Base-by-base conservation (phyloP, 2,329 filamentous ascomycete genomes). In the Trichophyton simii region DNA sequence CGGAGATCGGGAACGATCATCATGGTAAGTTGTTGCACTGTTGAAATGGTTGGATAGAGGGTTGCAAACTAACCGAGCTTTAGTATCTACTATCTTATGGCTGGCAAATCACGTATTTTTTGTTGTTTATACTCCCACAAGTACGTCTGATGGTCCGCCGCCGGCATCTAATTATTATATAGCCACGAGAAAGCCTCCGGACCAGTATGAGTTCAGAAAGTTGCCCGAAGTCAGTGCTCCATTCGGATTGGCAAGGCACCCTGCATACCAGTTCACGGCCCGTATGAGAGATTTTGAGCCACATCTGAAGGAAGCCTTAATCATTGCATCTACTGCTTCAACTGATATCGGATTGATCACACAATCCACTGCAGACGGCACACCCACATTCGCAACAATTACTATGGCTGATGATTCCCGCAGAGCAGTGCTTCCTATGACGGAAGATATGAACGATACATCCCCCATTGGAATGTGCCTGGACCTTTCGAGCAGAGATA, bases 81-180 rank as follows among this genome's bases (percentile, higher is more conserved):
- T 63, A 76, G 89, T 95, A 2, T 89, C 90, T 3, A 87, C 87
- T 15, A 80, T 99, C 46, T 81, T 82, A 42, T 99, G 95, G 94
- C 80, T 97, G 20, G 88, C 94, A 69, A 96, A 94, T 67, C 78
- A 95, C 67, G 77, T 92, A 1, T 95, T 96, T 71, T 79, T 97
- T 52, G 80, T 87, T 61, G 83, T 94, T 22, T 87, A 96, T 73
- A 89, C 88, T 0, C 81, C 83, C n/a, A 76, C 72, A 60, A 63
- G 64, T n/a, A 77, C 81, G 34, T 81, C 80, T 63, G 79, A 80
- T 61, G 81, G 82, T 44, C 78, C 68, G 28, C 78, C 79, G 7
- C 82, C 85, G 4, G 75, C 82, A 28, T 90, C 88, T 0, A 79
- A 82, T n/a, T 95, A 91, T 69, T 87, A 95, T 71, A 79, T 95